Evolutionary conservation across 1,284 basidiomycete species (phyloP), one percentile per base, ranked within the genome.

Genomic region (Laetiporus sulphureus): DNA sequence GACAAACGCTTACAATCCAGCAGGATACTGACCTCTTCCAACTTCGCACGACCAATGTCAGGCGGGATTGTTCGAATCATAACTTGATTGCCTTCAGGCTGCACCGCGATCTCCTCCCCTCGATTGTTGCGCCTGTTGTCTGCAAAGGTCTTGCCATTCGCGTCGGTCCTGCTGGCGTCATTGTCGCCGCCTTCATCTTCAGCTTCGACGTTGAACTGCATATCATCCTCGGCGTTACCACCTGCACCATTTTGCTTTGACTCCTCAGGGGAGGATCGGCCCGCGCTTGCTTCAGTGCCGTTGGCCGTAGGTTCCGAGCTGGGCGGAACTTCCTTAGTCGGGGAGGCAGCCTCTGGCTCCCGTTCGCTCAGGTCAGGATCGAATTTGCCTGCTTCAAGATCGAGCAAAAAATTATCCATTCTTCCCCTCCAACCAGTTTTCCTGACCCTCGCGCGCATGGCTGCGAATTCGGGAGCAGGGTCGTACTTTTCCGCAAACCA

Each of bases 401-500:
- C 86, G 58, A 77, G 67, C 48, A 92, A 56, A 63, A 94, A 95
- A 34, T 69, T 63, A 51, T 79, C 73, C 39, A 84, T 64, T 50
- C 80, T 74, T 20, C 83, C 82, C 55, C 76, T 79, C 77, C 90
- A 87, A 5, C 89, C 91, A 53, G 86, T 79, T 60, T 79, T 83
- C 61, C 85, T 79, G 46, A 91, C 76, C 52, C 89, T 74, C 46
- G 70, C 71, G 51, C 93, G 81, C 57, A 91, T 67, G 34, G 72
- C 71, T 40, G 73, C 71, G 56, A 73, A 76, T 53, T 89, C 85
- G 36, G 77, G 67, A 16, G 77, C 63, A 40, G 83, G 82, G 42
- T 89, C 87, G 67, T 97, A 97, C 62, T 90, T 90, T 70, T 97
- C 93, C 46, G 81, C 78, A 69, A 95, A 96, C 93, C 93, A 97